Evolutionary conservation across 805 yeast genomes (phyloP).

Genomic region (Ogataea zsoltii): DNA sequence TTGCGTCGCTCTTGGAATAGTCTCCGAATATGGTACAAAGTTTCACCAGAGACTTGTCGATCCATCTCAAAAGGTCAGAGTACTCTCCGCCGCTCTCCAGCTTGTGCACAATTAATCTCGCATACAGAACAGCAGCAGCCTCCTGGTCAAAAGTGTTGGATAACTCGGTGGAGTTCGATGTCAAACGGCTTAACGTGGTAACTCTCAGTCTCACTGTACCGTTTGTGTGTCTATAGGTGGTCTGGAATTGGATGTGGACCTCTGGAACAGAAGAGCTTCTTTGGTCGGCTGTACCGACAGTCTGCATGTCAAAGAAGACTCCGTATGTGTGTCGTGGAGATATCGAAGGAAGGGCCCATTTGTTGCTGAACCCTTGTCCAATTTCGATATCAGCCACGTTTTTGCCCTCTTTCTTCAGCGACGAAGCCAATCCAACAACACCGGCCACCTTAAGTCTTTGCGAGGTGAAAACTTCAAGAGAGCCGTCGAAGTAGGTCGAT

Average conservation of each 20-base stretch:
- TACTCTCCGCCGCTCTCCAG: constrained; percentile 72
- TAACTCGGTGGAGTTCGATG: constrained; percentile 51
- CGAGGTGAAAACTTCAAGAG: constrained; percentile 83
- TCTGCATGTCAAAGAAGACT: constrained; percentile 79
- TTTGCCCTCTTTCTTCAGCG: constrained; percentile 62
- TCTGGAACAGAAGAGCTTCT: constrained; percentile 37
- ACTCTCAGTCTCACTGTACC: constrained; percentile 89
- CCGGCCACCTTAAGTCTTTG: constrained; percentile 89
- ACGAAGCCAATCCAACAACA: constrained; percentile 87
- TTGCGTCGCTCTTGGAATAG: constrained; percentile 82
- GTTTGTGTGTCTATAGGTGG: constrained; percentile 93
- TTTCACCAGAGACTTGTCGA: constrained; percentile 86
- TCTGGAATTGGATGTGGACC: constrained; percentile 68
- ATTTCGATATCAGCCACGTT: constrained; percentile 90
- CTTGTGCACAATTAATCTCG: constrained; percentile 87
- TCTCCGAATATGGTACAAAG: constrained; percentile 93
- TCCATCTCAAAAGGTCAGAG: constrained; percentile 92
- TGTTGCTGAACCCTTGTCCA: constrained; percentile 90
- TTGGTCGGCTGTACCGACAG: constrained; percentile 48
- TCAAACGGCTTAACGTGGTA: constrained; percentile 70
- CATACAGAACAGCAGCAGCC: constrained; percentile 93
- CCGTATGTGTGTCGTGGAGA: constrained; percentile 90
- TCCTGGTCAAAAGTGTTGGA: constrained; percentile 89
- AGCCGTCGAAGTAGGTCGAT: constrained; percentile 88
- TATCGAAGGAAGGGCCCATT: constrained; percentile 82